A percentile compares a stretch with the other conserved stretches of the same genome.
Conservation (phyloP, 164 flowering plant genomes). For the Vitis amurensis region DNA sequence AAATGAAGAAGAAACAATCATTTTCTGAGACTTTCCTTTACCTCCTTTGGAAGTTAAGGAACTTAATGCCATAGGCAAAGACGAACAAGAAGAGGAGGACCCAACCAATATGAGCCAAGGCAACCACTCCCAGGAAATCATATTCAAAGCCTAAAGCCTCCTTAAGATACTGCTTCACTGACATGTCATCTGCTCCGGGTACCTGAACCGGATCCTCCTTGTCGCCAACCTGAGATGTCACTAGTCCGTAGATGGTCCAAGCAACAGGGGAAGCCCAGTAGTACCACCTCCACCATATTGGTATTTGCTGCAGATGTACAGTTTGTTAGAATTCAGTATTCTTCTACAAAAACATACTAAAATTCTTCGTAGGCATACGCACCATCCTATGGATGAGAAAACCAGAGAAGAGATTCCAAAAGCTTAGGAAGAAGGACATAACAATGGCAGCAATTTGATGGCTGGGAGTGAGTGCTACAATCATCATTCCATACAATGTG, state of each 20-base stretch:
- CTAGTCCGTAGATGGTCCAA: conserved; percentile 54
- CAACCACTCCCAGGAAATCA: no score
- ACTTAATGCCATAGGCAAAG: no score
- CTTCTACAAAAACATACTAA: not conserved
- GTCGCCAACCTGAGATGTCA: conserved; percentile 49
- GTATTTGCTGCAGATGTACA: conserved; percentile 35
- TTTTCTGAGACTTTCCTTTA: no score
- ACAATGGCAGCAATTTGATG: conserved; percentile 45
- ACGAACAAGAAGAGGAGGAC: no score
- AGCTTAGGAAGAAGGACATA: conserved; percentile 43
- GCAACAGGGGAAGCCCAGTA: conserved; percentile 59
- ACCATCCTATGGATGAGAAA: conserved; percentile 45
- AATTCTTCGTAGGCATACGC: not conserved
- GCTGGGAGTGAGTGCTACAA: conserved; percentile 47
- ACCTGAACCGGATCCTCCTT: conserved; percentile 2
- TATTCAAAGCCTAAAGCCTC: no score
- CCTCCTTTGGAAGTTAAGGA: no score
- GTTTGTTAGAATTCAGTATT: not conserved
- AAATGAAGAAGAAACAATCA: no score
- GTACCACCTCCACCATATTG: conserved; percentile 68
- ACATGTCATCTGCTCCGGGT: conserved; percentile 13
- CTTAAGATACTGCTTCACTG: no score
- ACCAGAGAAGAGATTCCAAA: conserved; percentile 59
- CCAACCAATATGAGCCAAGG: no score
- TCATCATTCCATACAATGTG: conserved; percentile 56